These are phyloP conservation scores for Solanum tarapatanum DNA, from an alignment of 257 asterid species.

Conservation along the genomic window DNA sequence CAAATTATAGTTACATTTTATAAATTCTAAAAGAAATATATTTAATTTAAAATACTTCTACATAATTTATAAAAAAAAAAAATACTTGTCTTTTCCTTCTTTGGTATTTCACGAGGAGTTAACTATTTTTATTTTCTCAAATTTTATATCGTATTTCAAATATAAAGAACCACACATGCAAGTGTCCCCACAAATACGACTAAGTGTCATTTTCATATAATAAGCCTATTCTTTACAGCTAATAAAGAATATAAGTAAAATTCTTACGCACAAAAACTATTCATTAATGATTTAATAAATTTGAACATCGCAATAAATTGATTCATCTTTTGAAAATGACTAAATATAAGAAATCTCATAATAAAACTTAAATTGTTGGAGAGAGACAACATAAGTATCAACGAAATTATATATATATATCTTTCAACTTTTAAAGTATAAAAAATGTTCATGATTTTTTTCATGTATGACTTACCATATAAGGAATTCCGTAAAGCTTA, in stretches of 20 bases:
- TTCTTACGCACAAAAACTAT: not conserved
- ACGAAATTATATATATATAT: too few species aligned
- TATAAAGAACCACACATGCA: not conserved
- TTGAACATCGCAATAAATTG: not conserved
- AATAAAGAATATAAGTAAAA: not conserved
- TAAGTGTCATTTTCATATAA: not conserved
- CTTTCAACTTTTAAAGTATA: not conserved
- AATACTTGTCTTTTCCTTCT: not conserved
- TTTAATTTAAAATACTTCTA: not conserved
- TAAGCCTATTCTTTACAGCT: not conserved
- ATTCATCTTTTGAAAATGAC: not conserved
- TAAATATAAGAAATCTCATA: not conserved
- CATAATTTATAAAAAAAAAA: not conserved
- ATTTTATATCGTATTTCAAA: not conserved
- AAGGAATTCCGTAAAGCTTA: slow-evolving; percentile 64
- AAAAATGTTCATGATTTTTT: not conserved
- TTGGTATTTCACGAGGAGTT: not conserved
- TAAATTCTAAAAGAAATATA: not conserved
- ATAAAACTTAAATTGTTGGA: not conserved
- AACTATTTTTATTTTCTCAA: not conserved
- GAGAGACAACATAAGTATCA: not conserved
- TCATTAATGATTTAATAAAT: not conserved
- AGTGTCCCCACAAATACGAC: not conserved
- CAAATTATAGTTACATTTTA: not conserved
- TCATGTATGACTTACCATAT: slow-evolving; percentile 29